Evolutionary conservation across 805 yeast genomes (phyloP).

Genomic region (Ogataea philodendri): DNA sequence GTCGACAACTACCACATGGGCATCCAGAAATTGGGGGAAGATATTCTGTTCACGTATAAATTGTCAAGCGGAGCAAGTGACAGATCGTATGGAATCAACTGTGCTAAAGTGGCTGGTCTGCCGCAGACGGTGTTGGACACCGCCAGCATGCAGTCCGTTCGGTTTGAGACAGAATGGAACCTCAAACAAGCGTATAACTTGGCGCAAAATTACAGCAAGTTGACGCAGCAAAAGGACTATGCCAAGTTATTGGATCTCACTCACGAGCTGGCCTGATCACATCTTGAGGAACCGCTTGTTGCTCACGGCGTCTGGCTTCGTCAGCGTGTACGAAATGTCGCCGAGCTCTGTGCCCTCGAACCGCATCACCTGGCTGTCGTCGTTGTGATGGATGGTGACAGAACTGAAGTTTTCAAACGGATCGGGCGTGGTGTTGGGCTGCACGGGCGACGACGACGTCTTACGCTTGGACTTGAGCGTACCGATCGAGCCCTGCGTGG

Average conservation of each 20-base stretch:
- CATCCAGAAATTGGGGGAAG: constrained; percentile 29
- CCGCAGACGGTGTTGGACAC: constrained; percentile 43
- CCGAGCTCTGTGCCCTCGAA: constrained; percentile 49
- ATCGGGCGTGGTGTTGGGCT: constrained; percentile 40
- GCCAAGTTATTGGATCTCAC: constrained; percentile 20
- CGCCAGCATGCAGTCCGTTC: constrained; percentile 41
- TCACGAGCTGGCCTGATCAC: constrained; percentile 22
- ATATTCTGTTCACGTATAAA: constrained; percentile 51
- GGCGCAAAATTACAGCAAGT: constrained; percentile 3
- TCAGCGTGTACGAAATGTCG: constrained; percentile 56
- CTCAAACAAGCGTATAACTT: constrained; percentile 17
- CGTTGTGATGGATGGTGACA: constrained; percentile 77
- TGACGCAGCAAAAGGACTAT: constrained; percentile 4
- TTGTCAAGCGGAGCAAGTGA: constrained; percentile 49
- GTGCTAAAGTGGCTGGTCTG: constrained; percentile 72
- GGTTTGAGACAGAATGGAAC: constrained; percentile 24
- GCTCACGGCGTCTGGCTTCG: constrained; percentile 34
- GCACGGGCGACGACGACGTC: constrained; percentile 29
- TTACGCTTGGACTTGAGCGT: constrained; percentile 40
- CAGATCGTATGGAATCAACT: constrained; percentile 80
- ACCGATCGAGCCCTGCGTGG: constrained; percentile 38
- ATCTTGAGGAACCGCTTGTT: constrained; percentile 31
- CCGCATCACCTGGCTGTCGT: constrained; percentile 44
- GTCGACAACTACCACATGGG: constrained; percentile 75
- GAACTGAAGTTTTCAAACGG: constrained; percentile 87